Evolutionary conservation across 1,284 basidiomycete genomes (phyloP), one percentile per base, ranked within the genome.

Genomic region (Trametes sp.): DNA sequence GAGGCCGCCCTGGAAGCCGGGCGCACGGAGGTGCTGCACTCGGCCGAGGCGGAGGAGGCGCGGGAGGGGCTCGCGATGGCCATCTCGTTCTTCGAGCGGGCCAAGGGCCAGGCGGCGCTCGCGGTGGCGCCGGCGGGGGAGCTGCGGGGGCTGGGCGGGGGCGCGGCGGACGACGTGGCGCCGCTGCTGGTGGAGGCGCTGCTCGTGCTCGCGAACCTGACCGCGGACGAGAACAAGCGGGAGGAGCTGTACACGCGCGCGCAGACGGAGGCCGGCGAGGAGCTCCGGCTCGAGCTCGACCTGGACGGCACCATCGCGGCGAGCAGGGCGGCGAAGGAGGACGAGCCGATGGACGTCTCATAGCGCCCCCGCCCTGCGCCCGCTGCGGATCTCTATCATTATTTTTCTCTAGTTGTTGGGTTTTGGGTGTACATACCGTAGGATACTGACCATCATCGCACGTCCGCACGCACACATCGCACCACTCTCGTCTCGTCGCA

Each of bases 161-260:
- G n/a, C 50, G 36, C 21, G 10, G 52, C 48, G 19, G 66, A 67
- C 55, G 70, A 67, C 54, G 66, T 70, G 41, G 33, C 54, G 36
- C 64, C 62, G 51, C 54, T 77, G 73, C 76, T 87, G 11, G 80
- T 80, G 0, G 87, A 88, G 71, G 84, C 85, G 31, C 75, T 87
- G 21, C 63, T 87, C 38, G 83, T 83, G 44, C 77, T 88, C 19
- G 86, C 84, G 26, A 88, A 87, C 69, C 69, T 88, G 50, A 86
- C 82, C 5, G 68, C 70, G 53, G 84, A 84, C 70, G 77, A 77
- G 71, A 73, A 71, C 54, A 75, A 80, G 68, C 75, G 83, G 46
- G 84, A 87, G 74, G 79, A 78, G 70, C 71, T 85, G 63, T 85
- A 85, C 69, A 69, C 74, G 51, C 74, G 82, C 29, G 83, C 84